Conservation (phyloP, 257 asterid genomes). For the Nicotiana benthamiana region DNA sequence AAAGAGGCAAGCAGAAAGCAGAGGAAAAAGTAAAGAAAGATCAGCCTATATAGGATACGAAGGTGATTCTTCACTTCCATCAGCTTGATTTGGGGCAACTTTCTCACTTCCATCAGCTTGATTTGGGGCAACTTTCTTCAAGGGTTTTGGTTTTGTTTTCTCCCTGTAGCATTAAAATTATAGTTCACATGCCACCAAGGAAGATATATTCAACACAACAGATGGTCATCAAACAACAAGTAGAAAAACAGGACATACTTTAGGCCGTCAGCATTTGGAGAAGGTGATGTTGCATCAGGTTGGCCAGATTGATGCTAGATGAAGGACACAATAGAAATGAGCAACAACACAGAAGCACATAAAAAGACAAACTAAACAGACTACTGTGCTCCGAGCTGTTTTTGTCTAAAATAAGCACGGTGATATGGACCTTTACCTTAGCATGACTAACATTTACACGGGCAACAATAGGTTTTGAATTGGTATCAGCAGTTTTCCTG, state of each 20-base stretch:
- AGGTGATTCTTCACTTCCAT: slow-evolving; percentile 26
- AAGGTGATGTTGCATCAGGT: slow-evolving; percentile 17
- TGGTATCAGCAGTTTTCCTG: slow-evolving; percentile 14
- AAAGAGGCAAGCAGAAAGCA: neutral
- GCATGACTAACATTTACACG: slow-evolving; percentile 11
- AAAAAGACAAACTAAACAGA: neutral
- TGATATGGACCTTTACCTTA: slow-evolving; percentile 16
- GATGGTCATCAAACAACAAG: neutral
- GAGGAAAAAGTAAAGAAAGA: neutral
- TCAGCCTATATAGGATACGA: slow-evolving; percentile 35
- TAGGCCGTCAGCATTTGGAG: slow-evolving; percentile 21
- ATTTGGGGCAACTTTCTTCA: slow-evolving; percentile 25
- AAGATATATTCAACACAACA: neutral
- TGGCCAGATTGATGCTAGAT: slow-evolving; percentile 23
- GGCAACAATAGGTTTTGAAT: slow-evolving; percentile 6
- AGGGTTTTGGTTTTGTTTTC: slow-evolving; percentile 28
- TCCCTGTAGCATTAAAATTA: slow-evolving; percentile 30
- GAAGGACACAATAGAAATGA: neutral
- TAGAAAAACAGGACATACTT: slow-evolving; percentile 17
- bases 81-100: slow-evolving; percentile 28
- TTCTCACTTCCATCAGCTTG: slow-evolving; percentile 32
- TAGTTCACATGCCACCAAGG: neutral
- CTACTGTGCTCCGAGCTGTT: neutral
- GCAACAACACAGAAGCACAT: neutral
- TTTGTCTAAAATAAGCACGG: neutral